phyloP scores from a whole-genome alignment of 2,329 filamentous ascomycete species.

The Sporothrix luriei region DNA sequence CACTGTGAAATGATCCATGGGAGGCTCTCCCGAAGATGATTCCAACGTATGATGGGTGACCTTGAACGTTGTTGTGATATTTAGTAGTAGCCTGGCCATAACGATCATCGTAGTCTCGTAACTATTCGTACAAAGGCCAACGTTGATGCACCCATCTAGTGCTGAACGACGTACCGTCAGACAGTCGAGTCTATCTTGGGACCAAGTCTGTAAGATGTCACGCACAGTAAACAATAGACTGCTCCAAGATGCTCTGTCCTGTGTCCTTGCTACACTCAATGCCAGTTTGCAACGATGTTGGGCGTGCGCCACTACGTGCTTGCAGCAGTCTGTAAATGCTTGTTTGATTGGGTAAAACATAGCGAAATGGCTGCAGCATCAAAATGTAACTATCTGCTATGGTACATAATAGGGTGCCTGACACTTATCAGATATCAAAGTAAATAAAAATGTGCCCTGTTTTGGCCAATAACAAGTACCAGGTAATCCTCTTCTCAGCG shows the following conservation, averaged over 20 bases:
- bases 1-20: conserved; percentile 73
- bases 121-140: background rate
- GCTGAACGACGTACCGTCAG: too few relatives aligned
- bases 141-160: background rate
- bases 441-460: conserved; percentile 26
- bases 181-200: too few relatives aligned
- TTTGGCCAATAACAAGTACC: conserved; percentile 6
- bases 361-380: conserved; percentile 16
- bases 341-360: conserved; percentile 26
- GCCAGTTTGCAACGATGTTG: too few relatives aligned
- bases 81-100: background rate
- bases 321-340: conserved; percentile 1
- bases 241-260: too few relatives aligned
- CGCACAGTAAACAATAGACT: too few relatives aligned
- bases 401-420: conserved; percentile 32
- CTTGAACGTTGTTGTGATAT: background rate
- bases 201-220: too few relatives aligned
- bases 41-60: background rate
- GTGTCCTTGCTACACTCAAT: too few relatives aligned
- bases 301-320: background rate
- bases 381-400: conserved; percentile 28
- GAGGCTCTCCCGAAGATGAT: conserved; percentile 70
- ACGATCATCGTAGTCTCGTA: background rate
- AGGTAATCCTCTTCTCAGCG: background rate
- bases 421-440: conserved; percentile 30